Conservation (phyloP, 2,329 filamentous ascomycete genomes). For the Colletotrichum sp. region DNA sequence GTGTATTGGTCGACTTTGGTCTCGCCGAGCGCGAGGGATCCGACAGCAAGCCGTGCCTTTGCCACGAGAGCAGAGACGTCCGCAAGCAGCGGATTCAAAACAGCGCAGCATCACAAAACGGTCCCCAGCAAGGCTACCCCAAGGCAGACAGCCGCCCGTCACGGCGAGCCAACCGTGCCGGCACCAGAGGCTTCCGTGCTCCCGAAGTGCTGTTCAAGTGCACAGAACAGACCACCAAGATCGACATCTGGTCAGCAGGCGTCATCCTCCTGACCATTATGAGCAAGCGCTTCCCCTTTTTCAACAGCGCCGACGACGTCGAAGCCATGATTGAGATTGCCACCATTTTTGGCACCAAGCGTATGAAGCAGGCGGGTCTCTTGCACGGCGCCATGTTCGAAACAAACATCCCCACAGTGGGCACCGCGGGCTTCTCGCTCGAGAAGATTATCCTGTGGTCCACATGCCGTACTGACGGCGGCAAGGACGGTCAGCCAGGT, state of each 20-base stretch:
- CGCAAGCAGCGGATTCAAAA: conserved; percentile 65
- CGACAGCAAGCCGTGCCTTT: conserved; percentile 83
- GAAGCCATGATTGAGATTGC: conserved; percentile 98
- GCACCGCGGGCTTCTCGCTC: conserved; percentile 81
- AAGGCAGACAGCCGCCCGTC: conserved; percentile 90
- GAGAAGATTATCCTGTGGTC: conserved; percentile 97
- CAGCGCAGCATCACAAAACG: conserved; percentile 62
- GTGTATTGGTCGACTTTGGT: conserved; percentile 98
- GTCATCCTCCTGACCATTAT: conserved; percentile 97
- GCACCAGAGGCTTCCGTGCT: conserved; percentile 93
- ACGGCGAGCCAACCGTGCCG: conserved; percentile 89
- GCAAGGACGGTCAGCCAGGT: conserved; percentile 48
- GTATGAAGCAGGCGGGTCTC: conserved; percentile 83
- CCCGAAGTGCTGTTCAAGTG: conserved; percentile 98
- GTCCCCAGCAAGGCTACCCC: conserved; percentile 73
- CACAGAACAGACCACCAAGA: conserved; percentile 89
- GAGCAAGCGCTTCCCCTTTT: conserved; percentile 93
- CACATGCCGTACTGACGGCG: conserved; percentile 74
- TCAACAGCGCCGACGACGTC: conserved; percentile 97
- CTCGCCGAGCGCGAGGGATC: conserved; percentile 84
- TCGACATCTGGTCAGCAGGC: conserved; percentile 96
- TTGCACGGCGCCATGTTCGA: conserved; percentile 93
- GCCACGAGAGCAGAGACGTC: conserved; percentile 67
- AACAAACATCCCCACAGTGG: conserved; percentile 90
- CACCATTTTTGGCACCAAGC: conserved; percentile 86